phyloP scores from a whole-genome alignment of 768 basidiomycete species.

The Leccinum obscurum region DNA sequence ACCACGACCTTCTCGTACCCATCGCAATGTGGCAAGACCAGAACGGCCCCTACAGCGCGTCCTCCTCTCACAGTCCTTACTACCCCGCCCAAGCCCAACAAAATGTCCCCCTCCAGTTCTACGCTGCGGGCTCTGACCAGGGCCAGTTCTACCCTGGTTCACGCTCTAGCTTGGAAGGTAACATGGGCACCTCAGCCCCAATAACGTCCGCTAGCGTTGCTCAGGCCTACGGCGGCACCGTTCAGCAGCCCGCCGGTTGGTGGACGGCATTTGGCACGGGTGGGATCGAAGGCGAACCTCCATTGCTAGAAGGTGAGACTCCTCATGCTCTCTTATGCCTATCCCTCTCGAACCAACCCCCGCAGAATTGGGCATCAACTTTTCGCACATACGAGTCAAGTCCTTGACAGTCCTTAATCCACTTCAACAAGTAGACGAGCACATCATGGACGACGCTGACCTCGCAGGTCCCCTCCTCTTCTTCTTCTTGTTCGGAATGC shows the following conservation, averaged over 20 bases:
- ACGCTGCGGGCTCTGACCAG: conserved; percentile 59
- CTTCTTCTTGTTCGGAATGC: conserved; percentile 91
- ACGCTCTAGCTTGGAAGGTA: conserved; percentile 77
- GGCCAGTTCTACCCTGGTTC: conserved; percentile 67
- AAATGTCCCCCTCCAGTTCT: conserved; percentile 73
- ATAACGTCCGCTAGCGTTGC: conserved; percentile 47
- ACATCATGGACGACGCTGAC: conserved; percentile 99
- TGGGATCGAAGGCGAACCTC: conserved; percentile 94
- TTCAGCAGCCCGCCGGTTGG: conserved; percentile 77
- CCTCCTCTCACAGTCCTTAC: conserved; percentile 60
- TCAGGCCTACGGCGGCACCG: conserved; percentile 66
- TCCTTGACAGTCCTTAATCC: conserved; percentile 96
- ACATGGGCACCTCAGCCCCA: conserved; percentile 54
- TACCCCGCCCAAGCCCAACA: conserved; percentile 49
- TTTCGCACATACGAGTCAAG: conserved; percentile 92
- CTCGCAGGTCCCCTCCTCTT: conserved; percentile 95
- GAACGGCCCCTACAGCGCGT: conserved; percentile 53
- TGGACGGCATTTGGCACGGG: conserved; percentile 97
- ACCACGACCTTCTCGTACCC: not conserved
- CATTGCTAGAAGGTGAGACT: conserved; percentile 82
- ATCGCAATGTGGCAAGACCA: conserved; percentile 74
- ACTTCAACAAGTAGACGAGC: conserved; percentile 75
- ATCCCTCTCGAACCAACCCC: conserved; percentile 1
- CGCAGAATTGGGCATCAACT: conserved; percentile 96
- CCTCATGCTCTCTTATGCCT: not conserved